Conservation (phyloP, 495 filamentous ascomycete genomes). For the Hypoxylon trugodes region DNA sequence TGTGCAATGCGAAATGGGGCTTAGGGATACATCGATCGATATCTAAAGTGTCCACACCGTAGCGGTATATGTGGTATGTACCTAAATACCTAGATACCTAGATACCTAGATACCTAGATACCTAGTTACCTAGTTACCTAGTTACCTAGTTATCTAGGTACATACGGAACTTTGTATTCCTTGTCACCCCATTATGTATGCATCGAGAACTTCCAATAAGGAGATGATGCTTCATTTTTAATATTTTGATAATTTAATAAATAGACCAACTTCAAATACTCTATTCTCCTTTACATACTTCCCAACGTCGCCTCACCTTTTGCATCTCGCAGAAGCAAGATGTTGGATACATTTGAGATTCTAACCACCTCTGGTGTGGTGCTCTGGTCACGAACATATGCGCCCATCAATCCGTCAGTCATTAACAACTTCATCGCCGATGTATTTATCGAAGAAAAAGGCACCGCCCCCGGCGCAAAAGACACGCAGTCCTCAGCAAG, state of each 20-base stretch:
- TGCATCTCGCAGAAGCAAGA: conserved; percentile 48
- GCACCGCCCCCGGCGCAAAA: conserved; percentile 65
- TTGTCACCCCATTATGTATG: conserved; percentile 26
- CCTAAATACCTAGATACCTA: background rate
- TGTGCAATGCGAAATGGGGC: too few species aligned
- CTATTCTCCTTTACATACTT: too few species aligned
- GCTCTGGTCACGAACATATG: conserved; percentile 91
- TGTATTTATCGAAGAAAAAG: conserved; percentile 94
- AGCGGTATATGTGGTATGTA: background rate
- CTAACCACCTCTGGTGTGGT: conserved; percentile 95
- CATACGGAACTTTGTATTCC: conserved; percentile 9
- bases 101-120: too few species aligned
- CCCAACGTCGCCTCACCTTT: background rate
- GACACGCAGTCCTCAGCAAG: conserved; percentile 63
- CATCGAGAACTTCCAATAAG: conserved; percentile 10
- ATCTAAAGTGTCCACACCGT: too few species aligned
- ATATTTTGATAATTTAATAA: too few species aligned
- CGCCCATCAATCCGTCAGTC: conserved; percentile 77
- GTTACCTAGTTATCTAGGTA: too few species aligned
- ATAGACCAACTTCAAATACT: background rate
- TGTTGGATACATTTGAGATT: conserved; percentile 97
- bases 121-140: too few species aligned
- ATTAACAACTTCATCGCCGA: conserved; percentile 95
- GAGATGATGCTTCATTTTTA: too few species aligned
- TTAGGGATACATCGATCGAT: too few species aligned